Conservation (phyloP, 257 asterid species). For the Plectranthus barbatus region DNA sequence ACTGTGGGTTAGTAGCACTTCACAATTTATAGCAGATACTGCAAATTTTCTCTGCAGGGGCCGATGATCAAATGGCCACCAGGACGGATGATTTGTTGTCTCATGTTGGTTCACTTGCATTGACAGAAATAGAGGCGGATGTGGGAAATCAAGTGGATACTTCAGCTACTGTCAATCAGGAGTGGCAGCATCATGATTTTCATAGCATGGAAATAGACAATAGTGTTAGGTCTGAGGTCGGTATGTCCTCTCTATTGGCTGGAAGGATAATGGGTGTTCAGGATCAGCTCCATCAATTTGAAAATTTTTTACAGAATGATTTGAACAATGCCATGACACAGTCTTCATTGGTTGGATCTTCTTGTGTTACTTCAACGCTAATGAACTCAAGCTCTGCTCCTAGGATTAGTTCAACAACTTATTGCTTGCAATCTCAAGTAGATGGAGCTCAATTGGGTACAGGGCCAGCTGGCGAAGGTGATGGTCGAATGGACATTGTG, state of each 20-base stretch:
- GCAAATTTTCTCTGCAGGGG: conserved; percentile 50
- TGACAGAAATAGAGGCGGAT: conserved; percentile 73
- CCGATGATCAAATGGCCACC: conserved; percentile 42
- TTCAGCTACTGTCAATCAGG: conserved; percentile 40
- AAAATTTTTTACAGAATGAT: conserved; percentile 58
- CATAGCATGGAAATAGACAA: conserved; percentile 45
- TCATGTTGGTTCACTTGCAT: conserved; percentile 74
- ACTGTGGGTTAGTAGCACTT: conserved; percentile 18
- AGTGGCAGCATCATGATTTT: conserved; percentile 37
- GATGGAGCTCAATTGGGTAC: conserved; percentile 21
- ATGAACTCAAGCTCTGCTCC: conserved; percentile 68
- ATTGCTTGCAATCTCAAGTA: conserved; percentile 43
- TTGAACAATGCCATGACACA: conserved; percentile 66
- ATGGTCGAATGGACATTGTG: conserved; percentile 23
- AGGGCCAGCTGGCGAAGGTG: conserved; percentile 30
- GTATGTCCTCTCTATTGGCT: conserved; percentile 33
- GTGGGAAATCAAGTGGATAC: conserved; percentile 44
- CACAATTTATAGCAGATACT: conserved; percentile 25
- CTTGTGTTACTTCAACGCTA: conserved; percentile 70
- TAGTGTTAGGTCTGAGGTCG: conserved; percentile 34
- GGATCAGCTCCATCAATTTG: conserved; percentile 51
- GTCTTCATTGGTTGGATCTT: conserved; percentile 62
- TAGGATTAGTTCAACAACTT: conserved; percentile 63
- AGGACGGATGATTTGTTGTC: conserved; percentile 49
- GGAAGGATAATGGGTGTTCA: conserved; percentile 32